Evolutionary conservation across 2,329 filamentous ascomycete species (phyloP), one percentile per base, ranked within the genome.

Genomic region (Neopestalotiopsis clavispora): DNA sequence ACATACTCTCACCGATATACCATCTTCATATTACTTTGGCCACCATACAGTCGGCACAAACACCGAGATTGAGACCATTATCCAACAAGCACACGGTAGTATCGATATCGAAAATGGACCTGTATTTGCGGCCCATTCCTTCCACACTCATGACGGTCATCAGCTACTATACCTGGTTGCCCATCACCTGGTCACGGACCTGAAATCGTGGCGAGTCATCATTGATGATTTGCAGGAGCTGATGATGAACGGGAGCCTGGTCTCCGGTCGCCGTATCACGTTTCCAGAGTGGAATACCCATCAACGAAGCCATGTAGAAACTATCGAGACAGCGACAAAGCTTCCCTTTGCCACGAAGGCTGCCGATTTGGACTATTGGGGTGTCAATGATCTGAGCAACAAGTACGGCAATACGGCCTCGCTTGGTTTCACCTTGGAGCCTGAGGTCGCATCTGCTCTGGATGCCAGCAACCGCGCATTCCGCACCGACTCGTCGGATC

Each of bases 171-270:
- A 85, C 70, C 75, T 88, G 10, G 79, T 81, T 0, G 85, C 85
- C 0, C 86, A 88, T 69, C 85, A 87, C 63, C 79, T 88, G 3
- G 84, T 84, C 1, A 81, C 87, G 13, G 86, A 88, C 66, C 74
- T 84, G 10, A 79, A 80, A 6, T 87, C 85, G 0, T 88, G 86
- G 86, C 80, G 82, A 14, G 79, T 86, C 65, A 80, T 88, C 23
- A 77, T 84, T 4, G 80, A 83, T 17, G 86, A 88, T 64, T 71
- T 88, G 28, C 85, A 87, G 63, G 83, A 85, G 68, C 73, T 88
- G 1, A 75, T 88, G 0, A 80, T 78, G 17, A 78, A 80, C 30
- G 84, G 85, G 2, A 82, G 79, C 58, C 75, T 87, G 0, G 70
- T 81, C 4, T 85, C 85, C 0, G 78, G 81, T 7, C 76, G 80